Percentiles rank a stretch among this genome's conserved stretches.
These are phyloP conservation scores for Fagus crenata DNA, from an alignment of 306 rosid species.

Conservation along the genomic window DNA sequence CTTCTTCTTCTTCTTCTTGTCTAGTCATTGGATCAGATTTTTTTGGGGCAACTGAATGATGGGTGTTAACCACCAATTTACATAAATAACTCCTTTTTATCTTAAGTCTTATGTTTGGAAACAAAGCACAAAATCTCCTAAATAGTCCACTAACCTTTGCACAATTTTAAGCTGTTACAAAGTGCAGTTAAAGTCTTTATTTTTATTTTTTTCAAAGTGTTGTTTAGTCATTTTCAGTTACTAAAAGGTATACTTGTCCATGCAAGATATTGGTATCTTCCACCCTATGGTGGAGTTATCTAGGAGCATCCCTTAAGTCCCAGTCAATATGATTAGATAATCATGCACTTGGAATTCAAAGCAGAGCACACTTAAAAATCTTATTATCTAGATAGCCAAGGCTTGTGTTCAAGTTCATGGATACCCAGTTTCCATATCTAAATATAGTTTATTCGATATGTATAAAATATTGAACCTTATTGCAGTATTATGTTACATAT, in stretches of 20 bases:
- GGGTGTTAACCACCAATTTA: constrained; percentile 1
- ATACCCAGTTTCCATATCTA: not conserved
- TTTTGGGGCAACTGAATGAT: not conserved
- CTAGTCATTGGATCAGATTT: constrained; percentile 30
- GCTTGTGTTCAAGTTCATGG: not conserved
- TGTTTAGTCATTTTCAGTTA: too few species aligned
- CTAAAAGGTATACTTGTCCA: too few species aligned
- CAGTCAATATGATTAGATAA: not conserved
- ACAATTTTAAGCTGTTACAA: too few species aligned
- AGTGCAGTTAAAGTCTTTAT: not conserved
- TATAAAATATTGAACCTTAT: not conserved
- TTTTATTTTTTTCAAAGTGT: not conserved
- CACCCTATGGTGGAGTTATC: not conserved
- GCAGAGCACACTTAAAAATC: not conserved
- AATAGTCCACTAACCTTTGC: too few species aligned
- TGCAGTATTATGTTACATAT: not conserved
- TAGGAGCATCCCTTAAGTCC: not conserved
- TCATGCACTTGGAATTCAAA: not conserved
- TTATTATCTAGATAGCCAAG: not conserved
- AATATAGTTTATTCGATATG: not conserved
- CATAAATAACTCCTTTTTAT: not conserved
- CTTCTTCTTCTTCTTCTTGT: constrained; percentile 1
- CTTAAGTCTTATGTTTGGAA: not conserved
- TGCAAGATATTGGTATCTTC: too few species aligned
- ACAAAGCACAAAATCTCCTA: too few species aligned